Base-by-base conservation (phyloP, 805 yeast genomes). In the Suhomyces vadensis region DNA sequence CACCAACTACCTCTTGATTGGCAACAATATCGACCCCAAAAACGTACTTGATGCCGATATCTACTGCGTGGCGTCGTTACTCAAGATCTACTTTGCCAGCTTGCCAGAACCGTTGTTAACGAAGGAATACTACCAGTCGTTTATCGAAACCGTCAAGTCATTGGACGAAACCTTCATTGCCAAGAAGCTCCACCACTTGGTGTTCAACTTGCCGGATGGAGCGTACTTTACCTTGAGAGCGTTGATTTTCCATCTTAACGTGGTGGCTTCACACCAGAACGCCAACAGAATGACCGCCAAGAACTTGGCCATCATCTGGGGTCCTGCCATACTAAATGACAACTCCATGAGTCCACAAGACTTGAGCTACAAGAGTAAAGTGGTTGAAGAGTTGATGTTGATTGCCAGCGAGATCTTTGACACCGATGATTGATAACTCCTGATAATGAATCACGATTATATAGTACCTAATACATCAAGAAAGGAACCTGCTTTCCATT, bases 301-400 rank as follows among this genome's bases (percentile, higher is more conserved):
- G 57, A 84, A 86, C 47, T 64, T 94, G 55, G 87, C 95, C 37
- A 87, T 88, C 31, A 90, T 92, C 29, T 94, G 99, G 99, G 97
- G 97, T 0, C 96, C 96, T 14, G 87, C 87, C 2, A 67, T 94
- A 41, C 75, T 94, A 61, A 80, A 82, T 38, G 86, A 81, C 54
- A 80, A 78, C 45, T 77, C 79, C 19, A 71, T 76, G 57, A 83
- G 81, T 47, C 78, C 81, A 3, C 87, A 83, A 50, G 96, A 82
- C 56, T 79, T 87, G 70, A 83, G 84, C 43, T 81, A 77, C 52
- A 88, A 87, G 64, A 84, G 87, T 36, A 77, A 78, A 45, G 86
- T 89, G 3, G 79, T 94, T 53, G 96, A 91, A 60, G 92, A 90
- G 47, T 77, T 94, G 57, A 81, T 92, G 66, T 65, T 76, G 47